A percentile compares a stretch with the other conserved stretches of the same genome.
Conservation (phyloP, 106 monocot species). For the Dioscorea zingiberensis region DNA sequence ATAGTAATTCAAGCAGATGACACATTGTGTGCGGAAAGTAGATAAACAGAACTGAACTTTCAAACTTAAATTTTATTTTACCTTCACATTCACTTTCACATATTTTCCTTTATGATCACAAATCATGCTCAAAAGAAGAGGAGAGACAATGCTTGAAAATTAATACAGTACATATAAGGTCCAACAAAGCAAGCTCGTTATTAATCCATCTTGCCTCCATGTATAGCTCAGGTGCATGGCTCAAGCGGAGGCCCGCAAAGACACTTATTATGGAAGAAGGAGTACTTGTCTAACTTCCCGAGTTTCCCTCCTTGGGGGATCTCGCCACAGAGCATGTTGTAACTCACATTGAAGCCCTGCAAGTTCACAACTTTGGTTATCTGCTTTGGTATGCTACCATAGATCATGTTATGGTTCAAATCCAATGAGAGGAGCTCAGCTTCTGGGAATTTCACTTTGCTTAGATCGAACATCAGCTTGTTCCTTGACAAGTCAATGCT, state of each 20-base stretch:
- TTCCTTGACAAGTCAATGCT: constrained; percentile 27
- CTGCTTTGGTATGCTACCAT: constrained; percentile 30
- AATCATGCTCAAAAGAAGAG: no score
- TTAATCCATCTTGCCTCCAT: background rate
- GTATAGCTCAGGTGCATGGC: background rate
- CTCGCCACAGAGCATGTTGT: constrained; percentile 37
- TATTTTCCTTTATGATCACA: no score
- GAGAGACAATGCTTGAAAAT: no score
- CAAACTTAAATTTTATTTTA: no score
- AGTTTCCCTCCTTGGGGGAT: constrained; percentile 28
- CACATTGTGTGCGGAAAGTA: no score
- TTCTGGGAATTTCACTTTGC: constrained; percentile 12
- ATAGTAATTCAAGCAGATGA: no score
- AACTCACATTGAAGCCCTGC: constrained; percentile 31
- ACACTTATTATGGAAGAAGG: constrained; percentile 26
- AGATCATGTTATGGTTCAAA: constrained; percentile 27
- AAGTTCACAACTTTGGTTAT: background rate
- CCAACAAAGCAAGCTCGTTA: no score
- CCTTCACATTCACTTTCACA: no score
- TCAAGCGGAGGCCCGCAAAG: constrained; percentile 36
- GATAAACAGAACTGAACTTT: no score
- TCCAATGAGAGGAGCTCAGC: constrained; percentile 2
- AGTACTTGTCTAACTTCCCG: constrained; percentile 9
- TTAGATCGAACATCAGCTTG: constrained; percentile 21
- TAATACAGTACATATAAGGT: no score